phyloP scores from a whole-genome alignment of 2,329 filamentous ascomycete genomes.

The Knoxdaviesia proteae region DNA sequence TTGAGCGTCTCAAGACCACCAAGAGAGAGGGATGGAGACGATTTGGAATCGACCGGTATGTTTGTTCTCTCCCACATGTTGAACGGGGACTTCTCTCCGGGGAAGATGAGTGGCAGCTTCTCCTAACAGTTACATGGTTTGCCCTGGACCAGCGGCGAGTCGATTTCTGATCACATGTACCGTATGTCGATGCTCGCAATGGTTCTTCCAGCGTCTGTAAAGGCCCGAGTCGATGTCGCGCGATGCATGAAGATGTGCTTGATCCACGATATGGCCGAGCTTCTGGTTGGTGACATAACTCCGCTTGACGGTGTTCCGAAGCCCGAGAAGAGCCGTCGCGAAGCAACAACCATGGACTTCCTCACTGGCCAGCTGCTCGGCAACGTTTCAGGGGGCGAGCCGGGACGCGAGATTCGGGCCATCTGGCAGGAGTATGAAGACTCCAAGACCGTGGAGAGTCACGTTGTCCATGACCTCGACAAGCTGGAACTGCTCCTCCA shows the following conservation, averaged over 20 bases:
- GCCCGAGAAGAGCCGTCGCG: conserved; percentile 70
- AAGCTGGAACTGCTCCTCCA: conserved; percentile 90
- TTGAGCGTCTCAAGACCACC: conserved; percentile 86
- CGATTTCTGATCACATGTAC: conserved; percentile 98
- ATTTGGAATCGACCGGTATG: conserved; percentile 49
- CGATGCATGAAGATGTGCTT: conserved; percentile 91
- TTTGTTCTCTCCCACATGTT: not conserved
- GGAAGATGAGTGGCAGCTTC: not conserved
- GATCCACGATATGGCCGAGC: conserved; percentile 93
- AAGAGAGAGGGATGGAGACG: conserved; percentile 91
- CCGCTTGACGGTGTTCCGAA: conserved; percentile 75
- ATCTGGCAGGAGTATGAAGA: conserved; percentile 97
- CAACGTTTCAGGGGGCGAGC: conserved; percentile 47
- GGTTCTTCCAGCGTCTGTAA: conserved; percentile 61
- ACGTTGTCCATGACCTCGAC: conserved; percentile 90
- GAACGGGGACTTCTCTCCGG: not conserved
- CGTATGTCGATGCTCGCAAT: conserved; percentile 95
- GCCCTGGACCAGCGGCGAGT: conserved; percentile 42
- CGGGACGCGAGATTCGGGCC: conserved; percentile 49
- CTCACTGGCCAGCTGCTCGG: conserved; percentile 55
- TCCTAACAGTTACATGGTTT: too few relatives aligned
- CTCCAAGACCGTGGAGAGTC: conserved; percentile 58
- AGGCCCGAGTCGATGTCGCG: conserved; percentile 49
- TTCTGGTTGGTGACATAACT: conserved; percentile 89
- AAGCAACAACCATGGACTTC: conserved; percentile 82